A percentile compares a stretch with the other conserved stretches of the same genome.
Evolutionary conservation across 225 moss, liverwort and hornwort species (phyloP).

Genomic region (Marchantia paleacea): DNA sequence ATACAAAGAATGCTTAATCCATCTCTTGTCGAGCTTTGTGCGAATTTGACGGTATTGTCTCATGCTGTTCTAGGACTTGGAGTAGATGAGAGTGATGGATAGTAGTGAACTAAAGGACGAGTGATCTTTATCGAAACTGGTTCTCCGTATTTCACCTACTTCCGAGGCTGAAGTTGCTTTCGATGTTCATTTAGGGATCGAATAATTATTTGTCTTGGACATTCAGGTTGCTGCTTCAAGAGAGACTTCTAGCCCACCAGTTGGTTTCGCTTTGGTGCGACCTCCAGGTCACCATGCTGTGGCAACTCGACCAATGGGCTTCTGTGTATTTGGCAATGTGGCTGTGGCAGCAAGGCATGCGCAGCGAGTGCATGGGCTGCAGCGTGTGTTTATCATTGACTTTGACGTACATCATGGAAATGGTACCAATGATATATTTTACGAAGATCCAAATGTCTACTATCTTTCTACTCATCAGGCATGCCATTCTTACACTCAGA

Average conservation of each 20-base stretch:
- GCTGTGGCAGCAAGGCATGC: slow-evolving; percentile 92
- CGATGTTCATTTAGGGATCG: neutral
- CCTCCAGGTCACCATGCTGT: slow-evolving; percentile 98
- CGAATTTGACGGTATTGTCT: neutral
- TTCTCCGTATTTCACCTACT: neutral
- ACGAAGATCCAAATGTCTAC: slow-evolving; percentile 71
- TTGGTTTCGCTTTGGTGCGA: slow-evolving; percentile 85
- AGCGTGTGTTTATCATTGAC: slow-evolving; percentile 84
- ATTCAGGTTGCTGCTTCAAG: slow-evolving; percentile 63
- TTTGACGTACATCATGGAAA: slow-evolving; percentile 98
- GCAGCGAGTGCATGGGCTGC: slow-evolving; percentile 76
- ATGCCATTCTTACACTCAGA: neutral
- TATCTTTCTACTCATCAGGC: slow-evolving; percentile 94
- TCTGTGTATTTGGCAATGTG: slow-evolving; percentile 95
- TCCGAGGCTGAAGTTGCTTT: neutral
- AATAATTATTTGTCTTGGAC: neutral
- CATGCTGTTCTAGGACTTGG: neutral
- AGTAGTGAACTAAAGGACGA: neutral
- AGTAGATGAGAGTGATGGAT: neutral
- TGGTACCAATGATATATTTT: slow-evolving; percentile 88
- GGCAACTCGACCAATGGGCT: slow-evolving; percentile 85
- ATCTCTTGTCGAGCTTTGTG: neutral
- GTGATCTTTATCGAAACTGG: neutral
- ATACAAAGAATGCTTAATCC: neutral
- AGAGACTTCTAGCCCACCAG: slow-evolving; percentile 76